Evolutionary conservation across 2,329 filamentous ascomycete species (phyloP).

Genomic region (Hypomyces perniciosus): DNA sequence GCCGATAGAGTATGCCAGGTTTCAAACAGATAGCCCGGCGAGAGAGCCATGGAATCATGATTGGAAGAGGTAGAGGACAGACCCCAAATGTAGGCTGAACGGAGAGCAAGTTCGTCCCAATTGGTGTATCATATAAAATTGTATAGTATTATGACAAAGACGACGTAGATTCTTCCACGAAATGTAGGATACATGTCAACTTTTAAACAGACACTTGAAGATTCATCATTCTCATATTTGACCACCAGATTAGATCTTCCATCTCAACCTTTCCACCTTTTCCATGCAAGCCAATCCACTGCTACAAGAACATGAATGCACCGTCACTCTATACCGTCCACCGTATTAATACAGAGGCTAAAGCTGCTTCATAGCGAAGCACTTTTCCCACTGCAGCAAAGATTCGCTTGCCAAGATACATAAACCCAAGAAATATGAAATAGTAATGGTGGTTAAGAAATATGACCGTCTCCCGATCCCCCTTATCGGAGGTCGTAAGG

Average conservation of each 20-base stretch:
- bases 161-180: background rate
- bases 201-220: constrained; percentile 2
- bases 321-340: constrained; percentile 19
- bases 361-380: constrained; percentile 15
- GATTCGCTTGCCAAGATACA: constrained; percentile 17
- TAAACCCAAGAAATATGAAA: constrained; percentile 4
- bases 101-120: constrained; percentile 2
- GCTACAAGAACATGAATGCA: constrained; percentile 4
- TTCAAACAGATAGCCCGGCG: constrained; percentile 76
- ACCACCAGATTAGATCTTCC: background rate
- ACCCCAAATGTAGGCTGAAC: background rate
- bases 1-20: constrained; percentile 85
- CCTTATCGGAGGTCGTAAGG: too few species aligned
- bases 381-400: constrained; percentile 16
- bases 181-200: too few species aligned
- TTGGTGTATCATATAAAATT: constrained; percentile 11
- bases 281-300: background rate
- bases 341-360: constrained; percentile 28
- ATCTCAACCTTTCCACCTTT: constrained; percentile 3
- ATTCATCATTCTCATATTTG: constrained; percentile 21
- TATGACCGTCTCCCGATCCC: background rate
- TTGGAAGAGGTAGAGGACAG: constrained; percentile 61
- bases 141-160: constrained; percentile 5
- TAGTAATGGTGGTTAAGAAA: background rate
- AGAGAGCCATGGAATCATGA: constrained; percentile 84